Percentiles rank a stretch among this genome's conserved stretches.
Evolutionary conservation across 169 alveolate genomes (phyloP).

Genomic region (Perkinsus olseni): DNA sequence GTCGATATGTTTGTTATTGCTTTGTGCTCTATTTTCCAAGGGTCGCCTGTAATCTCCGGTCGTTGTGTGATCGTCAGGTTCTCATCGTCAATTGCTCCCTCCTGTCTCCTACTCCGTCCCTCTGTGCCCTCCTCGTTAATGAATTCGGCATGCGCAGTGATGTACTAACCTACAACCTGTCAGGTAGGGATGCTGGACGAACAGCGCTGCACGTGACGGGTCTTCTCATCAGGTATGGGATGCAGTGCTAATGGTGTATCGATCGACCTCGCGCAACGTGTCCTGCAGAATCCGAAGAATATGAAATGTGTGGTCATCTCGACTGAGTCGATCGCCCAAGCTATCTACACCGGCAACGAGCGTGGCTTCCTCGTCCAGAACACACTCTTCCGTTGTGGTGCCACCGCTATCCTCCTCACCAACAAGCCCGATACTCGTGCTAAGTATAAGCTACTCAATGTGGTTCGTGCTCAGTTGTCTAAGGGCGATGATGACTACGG

Average conservation of each 20-base stretch:
- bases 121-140: conserved; percentile 6
- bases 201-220: background rate
- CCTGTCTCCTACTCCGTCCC: conserved; percentile 12
- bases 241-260: conserved; percentile 5
- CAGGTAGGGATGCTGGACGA: background rate
- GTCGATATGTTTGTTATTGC: too few relatives aligned
- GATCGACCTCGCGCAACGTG: conserved; percentile 7
- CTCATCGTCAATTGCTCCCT: conserved; percentile 5
- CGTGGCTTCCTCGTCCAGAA: conserved; percentile 6
- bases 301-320: background rate
- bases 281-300: background rate
- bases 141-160: background rate
- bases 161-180: background rate
- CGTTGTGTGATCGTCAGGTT: background rate
- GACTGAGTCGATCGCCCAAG: background rate
- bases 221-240: background rate
- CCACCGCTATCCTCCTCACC: background rate
- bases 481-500: background rate
- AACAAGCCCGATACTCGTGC: background rate
- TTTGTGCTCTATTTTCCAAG: too few relatives aligned
- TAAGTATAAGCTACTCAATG: conserved; percentile 4
- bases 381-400: conserved; percentile 16
- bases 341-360: conserved; percentile 4
- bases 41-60: background rate
- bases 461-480: background rate